Evolutionary conservation across 805 yeast genomes (phyloP).

Genomic region (Candida nonsorbophila): DNA sequence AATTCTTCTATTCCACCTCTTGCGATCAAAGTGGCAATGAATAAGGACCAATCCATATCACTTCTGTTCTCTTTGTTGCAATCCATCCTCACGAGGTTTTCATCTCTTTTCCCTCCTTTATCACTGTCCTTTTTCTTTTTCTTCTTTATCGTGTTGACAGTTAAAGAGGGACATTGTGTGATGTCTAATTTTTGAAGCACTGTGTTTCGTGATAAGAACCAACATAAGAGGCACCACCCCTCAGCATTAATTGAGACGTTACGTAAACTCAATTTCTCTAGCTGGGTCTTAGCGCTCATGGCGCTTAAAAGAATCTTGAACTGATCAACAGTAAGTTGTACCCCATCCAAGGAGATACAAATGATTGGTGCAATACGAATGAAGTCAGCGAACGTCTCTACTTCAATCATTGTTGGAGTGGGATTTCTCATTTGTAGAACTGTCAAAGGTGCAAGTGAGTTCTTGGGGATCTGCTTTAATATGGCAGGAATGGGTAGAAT

Average conservation of each 20-base stretch:
- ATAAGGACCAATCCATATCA: conserved; percentile 77
- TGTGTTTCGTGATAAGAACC: conserved; percentile 62
- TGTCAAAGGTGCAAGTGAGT: conserved; percentile 70
- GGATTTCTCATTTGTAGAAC: conserved; percentile 74
- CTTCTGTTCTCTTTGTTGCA: conserved; percentile 54
- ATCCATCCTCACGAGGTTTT: conserved; percentile 33
- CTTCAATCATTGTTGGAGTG: conserved; percentile 84
- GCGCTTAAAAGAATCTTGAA: conserved; percentile 68
- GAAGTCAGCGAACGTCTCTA: conserved; percentile 84
- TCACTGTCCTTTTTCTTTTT: conserved; percentile 17
- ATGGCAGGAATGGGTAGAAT: conserved; percentile 89
- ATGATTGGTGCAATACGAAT: conserved; percentile 79
- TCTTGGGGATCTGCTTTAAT: conserved; percentile 64
- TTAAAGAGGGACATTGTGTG: conserved; percentile 58
- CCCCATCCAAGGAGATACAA: conserved; percentile 75
- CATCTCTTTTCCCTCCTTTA: conserved; percentile 19
- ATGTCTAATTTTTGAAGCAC: conserved; percentile 58
- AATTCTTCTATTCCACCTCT: conserved; percentile 79
- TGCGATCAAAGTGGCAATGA: conserved; percentile 61
- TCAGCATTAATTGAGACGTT: conserved; percentile 67
- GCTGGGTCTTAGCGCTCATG: conserved; percentile 55
- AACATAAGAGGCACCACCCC: conserved; percentile 79
- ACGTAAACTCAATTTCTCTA: conserved; percentile 70
- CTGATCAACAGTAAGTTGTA: conserved; percentile 69
- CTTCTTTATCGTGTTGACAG: conserved; percentile 39